A percentile compares a stretch with the other conserved stretches of the same genome.
Evolutionary conservation across 2,329 filamentous ascomycete species (phyloP).

Genomic region (Paecilomyces fulvus): DNA sequence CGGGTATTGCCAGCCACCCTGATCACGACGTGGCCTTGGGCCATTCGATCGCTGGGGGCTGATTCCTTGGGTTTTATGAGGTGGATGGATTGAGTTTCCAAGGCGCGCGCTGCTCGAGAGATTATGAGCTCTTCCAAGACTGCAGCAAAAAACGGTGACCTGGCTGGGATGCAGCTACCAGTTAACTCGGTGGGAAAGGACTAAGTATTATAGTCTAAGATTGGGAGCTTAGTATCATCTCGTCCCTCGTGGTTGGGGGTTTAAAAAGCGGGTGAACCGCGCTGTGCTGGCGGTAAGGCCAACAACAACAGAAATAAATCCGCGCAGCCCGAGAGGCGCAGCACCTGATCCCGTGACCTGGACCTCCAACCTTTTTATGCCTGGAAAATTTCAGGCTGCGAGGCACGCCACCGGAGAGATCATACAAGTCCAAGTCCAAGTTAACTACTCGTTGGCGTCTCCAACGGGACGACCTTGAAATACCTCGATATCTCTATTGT

Average conservation of each 20-base stretch:
- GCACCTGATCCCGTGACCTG: background rate
- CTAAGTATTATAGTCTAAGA: background rate
- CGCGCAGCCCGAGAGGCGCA: background rate
- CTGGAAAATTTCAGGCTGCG: background rate
- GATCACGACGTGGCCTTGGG: background rate
- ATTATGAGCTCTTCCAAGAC: background rate
- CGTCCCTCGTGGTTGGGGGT: background rate
- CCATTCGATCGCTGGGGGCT: background rate
- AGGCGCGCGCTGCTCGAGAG: background rate
- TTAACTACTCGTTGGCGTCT: background rate
- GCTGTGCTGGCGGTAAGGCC: background rate
- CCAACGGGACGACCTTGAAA: background rate
- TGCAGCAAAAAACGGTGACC: background rate
- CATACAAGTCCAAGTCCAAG: background rate
- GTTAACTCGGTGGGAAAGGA: background rate
- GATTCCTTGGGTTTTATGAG: background rate
- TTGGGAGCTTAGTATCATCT: background rate
- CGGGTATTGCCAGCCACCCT: background rate
- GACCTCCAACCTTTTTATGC: background rate
- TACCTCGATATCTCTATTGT: background rate
- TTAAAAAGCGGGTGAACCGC: background rate
- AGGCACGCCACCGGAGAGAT: background rate
- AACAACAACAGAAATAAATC: background rate
- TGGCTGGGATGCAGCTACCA: background rate
- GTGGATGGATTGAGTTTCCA: background rate